Base-by-base conservation (phyloP, 1,284 basidiomycete genomes). In the Ustilago curta region DNA sequence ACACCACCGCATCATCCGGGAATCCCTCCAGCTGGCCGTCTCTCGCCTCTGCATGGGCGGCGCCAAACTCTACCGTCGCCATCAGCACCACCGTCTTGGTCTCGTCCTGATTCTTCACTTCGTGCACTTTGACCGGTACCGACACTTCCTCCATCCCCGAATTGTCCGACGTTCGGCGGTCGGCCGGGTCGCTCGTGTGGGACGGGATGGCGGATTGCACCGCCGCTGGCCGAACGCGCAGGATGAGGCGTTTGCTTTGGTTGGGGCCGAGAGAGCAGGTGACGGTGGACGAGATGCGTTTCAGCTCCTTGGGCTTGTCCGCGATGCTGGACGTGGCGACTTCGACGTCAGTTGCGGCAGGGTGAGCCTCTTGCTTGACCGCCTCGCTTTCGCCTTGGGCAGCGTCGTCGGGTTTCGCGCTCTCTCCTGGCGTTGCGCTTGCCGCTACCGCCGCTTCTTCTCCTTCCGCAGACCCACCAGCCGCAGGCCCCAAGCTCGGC, bases 21-120 rank as follows among this genome's bases (percentile, higher is more conserved):
- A 73, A 63, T 6, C 40, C 11, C 35, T 60, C 66, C 12, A 25
- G 37, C 43, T 32, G 19, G 21, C 8, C 42, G 19, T 37, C 39
- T 11, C n/a, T 21, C 27, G 39, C 16, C 11, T 37, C 21, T 14
- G 12, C 44, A 40, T 18, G 6, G 16, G 5, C 25, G 1, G 14
- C 18, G 4, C 69, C 71, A 19, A 69, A 72, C 58, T 77, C 77
- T 3, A 79, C 66, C 12, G 60, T 66, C 0, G 77, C 75, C 47
- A 68, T 47, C 9, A 83, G 43, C 4, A 67, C 42, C 1, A 84
- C 76, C 19, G 64, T 72, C 48, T 79, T 79, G 37, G 77, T 81
- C 69, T 84, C 82, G 60, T 84, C 83, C 59, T 77, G 77, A 57
- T 84, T 84, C 74, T 84, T 84, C 47, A 76, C 73, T 60, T 84